Conservation (phyloP, 2,329 filamentous ascomycete species). For the Colletotrichum sp. region DNA sequence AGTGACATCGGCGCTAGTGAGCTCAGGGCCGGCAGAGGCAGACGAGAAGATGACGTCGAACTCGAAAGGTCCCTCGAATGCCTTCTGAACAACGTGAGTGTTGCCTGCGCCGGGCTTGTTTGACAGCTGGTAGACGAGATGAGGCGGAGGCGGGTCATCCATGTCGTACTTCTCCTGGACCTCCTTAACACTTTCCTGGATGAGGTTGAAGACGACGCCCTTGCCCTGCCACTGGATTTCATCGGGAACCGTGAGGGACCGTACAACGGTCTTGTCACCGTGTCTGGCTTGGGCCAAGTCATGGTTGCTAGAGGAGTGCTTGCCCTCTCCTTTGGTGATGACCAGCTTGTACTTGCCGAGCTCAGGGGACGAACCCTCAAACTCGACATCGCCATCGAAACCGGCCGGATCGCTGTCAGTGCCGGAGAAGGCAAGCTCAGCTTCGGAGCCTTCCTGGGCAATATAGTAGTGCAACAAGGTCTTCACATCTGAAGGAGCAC, state of each 20-base stretch:
- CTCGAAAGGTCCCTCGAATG: conserved; percentile 88
- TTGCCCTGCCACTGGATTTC: conserved; percentile 87
- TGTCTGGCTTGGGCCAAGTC: conserved; percentile 71
- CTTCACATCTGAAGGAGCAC: conserved; percentile 70
- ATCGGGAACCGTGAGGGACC: conserved; percentile 69
- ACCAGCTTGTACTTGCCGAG: conserved; percentile 83
- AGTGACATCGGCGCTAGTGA: conserved; percentile 69
- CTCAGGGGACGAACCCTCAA: conserved; percentile 72
- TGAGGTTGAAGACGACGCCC: conserved; percentile 60
- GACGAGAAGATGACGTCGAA: conserved; percentile 88
- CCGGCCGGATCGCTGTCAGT: conserved; percentile 50
- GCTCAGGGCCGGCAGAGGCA: conserved; percentile 54
- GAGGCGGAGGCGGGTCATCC: conserved; percentile 78
- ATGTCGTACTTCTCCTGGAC: conserved; percentile 53
- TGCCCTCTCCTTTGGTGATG: conserved; percentile 72
- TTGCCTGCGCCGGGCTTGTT: conserved; percentile 77
- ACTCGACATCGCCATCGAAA: conserved; percentile 65
- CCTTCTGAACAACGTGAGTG: conserved; percentile 86
- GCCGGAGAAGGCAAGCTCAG: conserved; percentile 62
- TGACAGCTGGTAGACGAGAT: conserved; percentile 81
- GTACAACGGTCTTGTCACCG: conserved; percentile 76
- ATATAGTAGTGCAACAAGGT: conserved; percentile 85
- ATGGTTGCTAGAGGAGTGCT: conserved; percentile 69
- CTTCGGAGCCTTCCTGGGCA: conserved; percentile 76
- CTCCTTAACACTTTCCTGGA: conserved; percentile 56